Base-by-base conservation (phyloP, 495 filamentous ascomycete species). In the Aspergillus diversus region DNA sequence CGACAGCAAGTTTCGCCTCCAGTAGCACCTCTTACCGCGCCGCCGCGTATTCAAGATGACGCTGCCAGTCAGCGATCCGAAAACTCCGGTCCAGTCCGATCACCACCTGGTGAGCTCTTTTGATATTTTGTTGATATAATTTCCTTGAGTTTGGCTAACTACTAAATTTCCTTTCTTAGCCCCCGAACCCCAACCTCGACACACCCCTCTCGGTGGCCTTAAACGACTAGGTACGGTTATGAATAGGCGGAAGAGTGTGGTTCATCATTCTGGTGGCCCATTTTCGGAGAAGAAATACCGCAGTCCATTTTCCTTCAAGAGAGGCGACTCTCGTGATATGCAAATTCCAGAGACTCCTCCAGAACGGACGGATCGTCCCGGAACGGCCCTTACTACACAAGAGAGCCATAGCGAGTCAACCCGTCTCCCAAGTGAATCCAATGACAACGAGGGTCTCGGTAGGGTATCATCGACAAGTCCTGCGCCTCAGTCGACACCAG, bases 201-300 rank as follows among this genome's bases (percentile, higher is more conserved):
- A 74, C 65, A 78, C 76, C 17, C 81, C 69, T 75, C 80, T 82
- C 31, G 76, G 80, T 17, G 76, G 84, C 5, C 77, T 92, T 12
- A 87, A 87, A 67, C 84, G 90, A 57, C 81, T 94, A 43, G 91
- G 91, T 7, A 94, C 91, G n/a, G 91, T 94, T 72, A 85, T 94
- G 68, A 87, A 87, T 48, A 79, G 89, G 12, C 78, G 89, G 63
- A 80, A 80, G 68, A 81, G 81, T 47, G 67, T 81, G 47, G 77
- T 78, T 12, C 64, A 73, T 37, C 73, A 76, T 21, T 73, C 76
- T 37, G 69, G 69, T 55, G 63, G 62, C 17, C 53, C 65, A 0
- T 72, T 81, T 16, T 68, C 81, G 49, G 83, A 86, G 7, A 86
- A 84, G 66, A 82, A 81, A 59, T 66, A 69, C 46, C 76, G 77